Percentiles rank a stretch among this genome's conserved stretches.
These are phyloP conservation scores for Nemophila menziesii DNA, from an alignment of 257 asterid genomes.

Conservation along the genomic window DNA sequence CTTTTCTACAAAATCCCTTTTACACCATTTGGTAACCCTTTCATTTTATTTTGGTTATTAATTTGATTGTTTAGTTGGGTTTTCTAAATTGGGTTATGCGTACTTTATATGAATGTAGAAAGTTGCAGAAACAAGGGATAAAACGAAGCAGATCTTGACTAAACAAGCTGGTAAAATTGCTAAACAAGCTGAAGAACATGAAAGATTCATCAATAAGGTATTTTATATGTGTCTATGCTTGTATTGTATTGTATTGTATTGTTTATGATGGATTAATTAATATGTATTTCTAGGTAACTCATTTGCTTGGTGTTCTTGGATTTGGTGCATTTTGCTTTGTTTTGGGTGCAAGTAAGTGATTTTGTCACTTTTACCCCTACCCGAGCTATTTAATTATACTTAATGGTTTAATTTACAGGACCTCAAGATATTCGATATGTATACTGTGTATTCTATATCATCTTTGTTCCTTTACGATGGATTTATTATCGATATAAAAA, in stretches of 20 bases:
- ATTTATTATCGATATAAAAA: conserved; percentile 91
- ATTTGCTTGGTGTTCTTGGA: conserved; percentile 86
- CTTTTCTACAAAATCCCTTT: too few species aligned
- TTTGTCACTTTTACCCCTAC: neutral
- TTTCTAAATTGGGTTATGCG: conserved; percentile 13
- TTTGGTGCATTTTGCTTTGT: conserved; percentile 94
- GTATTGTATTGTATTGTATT: neutral
- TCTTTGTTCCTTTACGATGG: conserved; percentile 97
- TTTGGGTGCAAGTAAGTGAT: conserved; percentile 84
- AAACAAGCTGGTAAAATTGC: conserved; percentile 75
- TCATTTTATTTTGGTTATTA: neutral
- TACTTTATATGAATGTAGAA: conserved; percentile 29
- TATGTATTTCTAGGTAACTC: conserved; percentile 54
- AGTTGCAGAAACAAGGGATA: conserved; percentile 80
- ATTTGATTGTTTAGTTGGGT: conserved; percentile 3
- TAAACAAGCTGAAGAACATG: conserved; percentile 92
- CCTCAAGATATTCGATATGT: conserved; percentile 85
- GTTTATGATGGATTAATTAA: neutral
- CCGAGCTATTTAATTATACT: neutral
- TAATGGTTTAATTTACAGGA: conserved; percentile 38
- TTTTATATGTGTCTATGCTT: neutral
- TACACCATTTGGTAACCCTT: too few species aligned
- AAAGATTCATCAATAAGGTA: conserved; percentile 83
- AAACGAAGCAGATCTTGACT: conserved; percentile 60
- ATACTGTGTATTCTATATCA: conserved; percentile 71